Base-by-base conservation (phyloP, 495 filamentous ascomycete genomes). In the Lepidopterella palustris region DNA sequence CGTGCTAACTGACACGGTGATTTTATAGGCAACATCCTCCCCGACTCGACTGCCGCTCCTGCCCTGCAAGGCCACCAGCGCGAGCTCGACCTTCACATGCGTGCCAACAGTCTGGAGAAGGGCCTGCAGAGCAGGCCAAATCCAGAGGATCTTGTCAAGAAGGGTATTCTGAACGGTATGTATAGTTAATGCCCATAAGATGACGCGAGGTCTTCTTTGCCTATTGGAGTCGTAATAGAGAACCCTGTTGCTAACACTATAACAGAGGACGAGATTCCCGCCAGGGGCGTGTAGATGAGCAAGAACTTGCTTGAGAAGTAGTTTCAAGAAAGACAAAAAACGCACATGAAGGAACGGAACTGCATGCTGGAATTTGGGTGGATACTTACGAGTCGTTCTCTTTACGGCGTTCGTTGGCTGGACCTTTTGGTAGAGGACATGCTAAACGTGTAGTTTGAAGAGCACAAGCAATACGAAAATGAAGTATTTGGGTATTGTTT, bases 1-100 rank as follows among this genome's bases (percentile, higher is more conserved):
- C n/a, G n/a, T 15, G 10, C 35, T 42, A 42, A 42, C 10, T 13
- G 3, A 42, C 13, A 42, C 13, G 10, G 35, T 51, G 2, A 51
- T n/a, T 51, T 45, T 5, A 45, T 52, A 87, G 88, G 82, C 60
- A 92, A 95, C 68, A 96, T 96, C 70, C 84, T 96, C 57, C 88
- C 87, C 39, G 83, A 82, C 61, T 85, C 87, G 6, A 82, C 64
- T n/a, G 85, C 81, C 40, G 88, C 90, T 0, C 89, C 90, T 0
- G 79, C 84, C 0, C 73, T 96, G 35, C 84, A 86, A 63, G 88
- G 84, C 31, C 79, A 89, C 57, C 88, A 90, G 74, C 84, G 79
- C 56, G 87, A 93, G 73, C 81, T 96, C 53, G 85, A 88, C 71
- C 87, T 82, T 66, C 83, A 90, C 68, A 95, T 96, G 90, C 83